Base-by-base conservation (phyloP, 768 basidiomycete genomes). In the Cyclocybe cylindracea region DNA sequence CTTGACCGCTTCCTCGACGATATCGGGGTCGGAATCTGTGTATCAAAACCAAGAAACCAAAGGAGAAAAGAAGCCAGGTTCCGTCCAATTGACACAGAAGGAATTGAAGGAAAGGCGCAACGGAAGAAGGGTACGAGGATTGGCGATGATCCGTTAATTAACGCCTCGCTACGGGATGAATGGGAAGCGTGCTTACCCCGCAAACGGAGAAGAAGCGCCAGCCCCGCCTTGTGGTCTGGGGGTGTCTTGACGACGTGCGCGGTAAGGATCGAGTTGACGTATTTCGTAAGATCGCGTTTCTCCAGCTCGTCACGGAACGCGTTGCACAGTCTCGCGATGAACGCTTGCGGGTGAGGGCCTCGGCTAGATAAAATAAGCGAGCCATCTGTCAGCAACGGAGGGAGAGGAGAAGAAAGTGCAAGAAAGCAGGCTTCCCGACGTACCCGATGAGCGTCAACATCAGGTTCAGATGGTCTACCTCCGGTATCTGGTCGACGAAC, bases 1-100 rank as follows among this genome's bases (percentile, higher is more conserved):
- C 65, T 95, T 98, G 61, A 98, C 90, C 5, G 97, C 97, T 52
- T 98, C 95, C 64, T 99, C 95, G 10, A 97, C 91, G 2, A 94
- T 68, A 24, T 83, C 78, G 0, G 89, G 83, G 55, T 91, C 79
- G 7, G 76, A 71, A 29, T 79, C 66, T 87, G 50, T 36, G 24
- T 32, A 37, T 29, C 7, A 40, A 34, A 24, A 13, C n/a, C n/a
- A n/a, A n/a, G n/a, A 39, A 35, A 54, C 38, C 5, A 46, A 44
- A 42, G n/a, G 11, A 74, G 24, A 24, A 24, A 24, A 24, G 24
- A 24, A 24, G 24, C 24, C 24, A 24, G 24, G 24, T n/a, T 24
- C 24, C 24, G 24, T 24, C 24, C 29, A 32, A 11, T 40, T 76
- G 37, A 49, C 42, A 19, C 14, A 31, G 33, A 46, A 40, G 53